These are phyloP conservation scores for Oryza punctata DNA, from an alignment of 176 grass and related monocot species.

Conservation along the genomic window DNA sequence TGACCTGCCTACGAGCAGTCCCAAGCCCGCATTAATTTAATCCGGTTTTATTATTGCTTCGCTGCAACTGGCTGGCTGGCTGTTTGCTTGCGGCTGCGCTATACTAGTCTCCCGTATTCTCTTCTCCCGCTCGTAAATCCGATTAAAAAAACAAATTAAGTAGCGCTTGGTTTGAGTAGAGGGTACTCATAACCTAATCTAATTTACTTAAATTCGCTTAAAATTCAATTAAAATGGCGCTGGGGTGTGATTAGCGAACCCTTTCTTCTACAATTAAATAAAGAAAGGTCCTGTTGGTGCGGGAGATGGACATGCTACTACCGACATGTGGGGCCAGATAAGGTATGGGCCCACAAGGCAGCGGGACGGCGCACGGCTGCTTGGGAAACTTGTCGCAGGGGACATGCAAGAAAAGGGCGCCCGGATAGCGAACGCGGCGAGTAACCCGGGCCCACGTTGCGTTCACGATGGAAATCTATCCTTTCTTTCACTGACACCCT, in stretches of 20 bases:
- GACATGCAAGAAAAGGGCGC: slow-evolving; percentile 27
- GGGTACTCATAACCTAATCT: not conserved
- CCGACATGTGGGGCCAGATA: not conserved
- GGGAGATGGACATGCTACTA: not conserved
- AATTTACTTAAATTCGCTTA: not conserved
- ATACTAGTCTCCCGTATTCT: not conserved
- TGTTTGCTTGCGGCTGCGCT: slow-evolving; percentile 18
- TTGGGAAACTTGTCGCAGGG: not conserved
- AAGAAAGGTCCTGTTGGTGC: slow-evolving; percentile 21
- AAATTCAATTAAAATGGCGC: not conserved
- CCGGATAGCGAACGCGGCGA: slow-evolving; percentile 23
- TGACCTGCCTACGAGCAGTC: slow-evolving; percentile 51
- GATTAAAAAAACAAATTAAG: no score
- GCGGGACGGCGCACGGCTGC: not conserved
- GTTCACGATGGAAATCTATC: not conserved
- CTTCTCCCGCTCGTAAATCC: not conserved
- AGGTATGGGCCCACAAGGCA: not conserved
- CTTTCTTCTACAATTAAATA: not conserved
- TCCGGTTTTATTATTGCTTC: slow-evolving; percentile 16
- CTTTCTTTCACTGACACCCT: not conserved
- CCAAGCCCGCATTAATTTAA: slow-evolving; percentile 56
- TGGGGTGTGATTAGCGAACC: slow-evolving; percentile 27
- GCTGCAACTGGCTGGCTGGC: not conserved
- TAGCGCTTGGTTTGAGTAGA: no score
- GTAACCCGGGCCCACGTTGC: not conserved